Conservation (phyloP, 1,284 basidiomycete genomes). For the Ceratobasidium sp. region DNA sequence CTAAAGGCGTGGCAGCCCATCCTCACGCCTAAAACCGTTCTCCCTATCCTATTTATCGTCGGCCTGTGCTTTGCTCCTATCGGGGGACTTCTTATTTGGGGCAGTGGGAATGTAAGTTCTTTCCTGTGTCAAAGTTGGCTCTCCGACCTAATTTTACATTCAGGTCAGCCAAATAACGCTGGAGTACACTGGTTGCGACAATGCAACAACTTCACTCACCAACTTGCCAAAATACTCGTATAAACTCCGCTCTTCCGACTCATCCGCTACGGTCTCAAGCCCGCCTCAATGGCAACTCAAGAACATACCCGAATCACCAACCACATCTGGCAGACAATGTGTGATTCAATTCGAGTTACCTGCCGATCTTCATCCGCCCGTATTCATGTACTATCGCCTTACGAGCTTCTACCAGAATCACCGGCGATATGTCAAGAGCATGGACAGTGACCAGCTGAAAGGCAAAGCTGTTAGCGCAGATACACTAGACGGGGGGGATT, state of each 20-base stretch:
- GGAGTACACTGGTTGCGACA: slow-evolving; percentile 95
- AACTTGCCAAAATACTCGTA: slow-evolving; percentile 81
- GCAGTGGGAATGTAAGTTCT: slow-evolving; percentile 72
- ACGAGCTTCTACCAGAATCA: slow-evolving; percentile 99
- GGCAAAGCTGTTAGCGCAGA: slow-evolving; percentile 72
- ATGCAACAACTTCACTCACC: slow-evolving; percentile 68
- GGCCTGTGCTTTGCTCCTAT: slow-evolving; percentile 96
- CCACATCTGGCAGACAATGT: slow-evolving; percentile 69
- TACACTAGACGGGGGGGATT: slow-evolving; percentile 80
- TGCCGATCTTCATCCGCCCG: slow-evolving; percentile 77
- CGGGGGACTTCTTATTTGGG: slow-evolving; percentile 94
- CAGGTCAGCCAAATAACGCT: slow-evolving; percentile 94
- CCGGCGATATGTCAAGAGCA: slow-evolving; percentile 94
- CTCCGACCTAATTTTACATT: slow-evolving; percentile 15
- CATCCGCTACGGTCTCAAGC: slow-evolving; percentile 58
- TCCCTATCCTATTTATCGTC: slow-evolving; percentile 95
- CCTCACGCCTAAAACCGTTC: slow-evolving; percentile 95
- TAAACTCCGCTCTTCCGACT: slow-evolving; percentile 71
- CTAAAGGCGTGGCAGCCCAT: slow-evolving; percentile 99
- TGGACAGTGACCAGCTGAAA: slow-evolving; percentile 87
- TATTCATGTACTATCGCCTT: slow-evolving; percentile 97
- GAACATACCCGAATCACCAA: slow-evolving; percentile 60
- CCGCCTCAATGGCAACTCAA: slow-evolving; percentile 79
- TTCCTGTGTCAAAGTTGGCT: slow-evolving; percentile 2
- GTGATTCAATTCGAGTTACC: slow-evolving; percentile 86